Evolutionary conservation across 1,284 basidiomycete genomes (phyloP).

Genomic region (Puccinia polysora): DNA sequence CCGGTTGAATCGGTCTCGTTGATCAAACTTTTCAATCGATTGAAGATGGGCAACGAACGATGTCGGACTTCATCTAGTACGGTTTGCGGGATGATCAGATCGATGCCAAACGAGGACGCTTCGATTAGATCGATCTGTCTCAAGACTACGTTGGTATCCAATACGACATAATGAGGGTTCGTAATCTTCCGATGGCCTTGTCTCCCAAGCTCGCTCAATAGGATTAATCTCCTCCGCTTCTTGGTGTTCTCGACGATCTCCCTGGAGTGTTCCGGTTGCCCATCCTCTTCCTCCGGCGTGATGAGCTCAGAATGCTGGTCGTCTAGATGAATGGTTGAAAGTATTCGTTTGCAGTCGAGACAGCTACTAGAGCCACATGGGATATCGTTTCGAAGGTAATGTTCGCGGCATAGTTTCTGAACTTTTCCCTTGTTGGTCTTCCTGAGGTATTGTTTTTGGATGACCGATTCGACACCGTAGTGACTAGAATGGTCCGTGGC

Average conservation of each 20-base stretch:
- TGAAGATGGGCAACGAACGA: conserved; percentile 85
- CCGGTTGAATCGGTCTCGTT: conserved; percentile 66
- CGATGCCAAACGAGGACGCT: conserved; percentile 59
- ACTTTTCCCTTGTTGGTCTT: conserved; percentile 94
- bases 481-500: background rate
- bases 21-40: conserved; percentile 75
- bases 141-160: conserved; percentile 94
- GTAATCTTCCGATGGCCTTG: conserved; percentile 43
- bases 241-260: conserved; percentile 60
- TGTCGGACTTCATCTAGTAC: conserved; percentile 94
- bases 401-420: conserved; percentile 77
- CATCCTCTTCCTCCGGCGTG: conserved; percentile 56
- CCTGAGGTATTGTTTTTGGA: conserved; percentile 51
- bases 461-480: conserved; percentile 11
- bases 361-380: conserved; percentile 79
- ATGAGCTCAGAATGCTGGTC: conserved; percentile 57
- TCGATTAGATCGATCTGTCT: conserved; percentile 84
- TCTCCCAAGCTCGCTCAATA: conserved; percentile 46
- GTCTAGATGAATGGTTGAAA: conserved; percentile 51
- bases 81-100: conserved; percentile 83
- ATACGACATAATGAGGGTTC: conserved; percentile 68
- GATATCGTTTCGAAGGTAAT: conserved; percentile 89
- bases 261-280: conserved; percentile 44
- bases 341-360: conserved; percentile 58
- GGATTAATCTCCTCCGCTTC: conserved; percentile 52